phyloP scores from a whole-genome alignment of 441 rosid species.

The Erysimum cheiri region DNA sequence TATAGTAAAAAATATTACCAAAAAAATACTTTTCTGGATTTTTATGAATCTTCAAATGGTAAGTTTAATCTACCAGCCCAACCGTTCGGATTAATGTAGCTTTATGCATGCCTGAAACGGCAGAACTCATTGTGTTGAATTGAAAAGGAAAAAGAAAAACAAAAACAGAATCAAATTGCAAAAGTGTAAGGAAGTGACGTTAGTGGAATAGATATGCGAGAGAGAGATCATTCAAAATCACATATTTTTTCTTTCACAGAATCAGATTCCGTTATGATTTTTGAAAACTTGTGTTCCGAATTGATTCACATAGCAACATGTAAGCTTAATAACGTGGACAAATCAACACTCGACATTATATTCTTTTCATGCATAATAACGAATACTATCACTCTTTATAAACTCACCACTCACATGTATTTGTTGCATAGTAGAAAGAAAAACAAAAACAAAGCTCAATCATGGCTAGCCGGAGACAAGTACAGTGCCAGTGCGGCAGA shows the following conservation, averaged over 20 bases:
- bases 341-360: constrained; percentile 7
- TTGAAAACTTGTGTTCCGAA: constrained; percentile 19
- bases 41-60: too few relatives aligned
- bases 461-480: constrained; percentile 53
- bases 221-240: neutral
- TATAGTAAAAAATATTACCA: too few relatives aligned
- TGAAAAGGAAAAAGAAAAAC: neutral
- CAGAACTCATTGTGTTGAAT: neutral
- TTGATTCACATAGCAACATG: constrained; percentile 35
- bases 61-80: too few relatives aligned
- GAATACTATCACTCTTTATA: constrained; percentile 27
- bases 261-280: constrained; percentile 31
- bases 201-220: constrained; percentile 2
- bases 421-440: constrained; percentile 1
- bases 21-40: too few relatives aligned
- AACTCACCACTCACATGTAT: constrained; percentile 17
- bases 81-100: too few relatives aligned
- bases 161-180: neutral
- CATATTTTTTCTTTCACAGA: neutral
- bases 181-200: neutral
- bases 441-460: neutral
- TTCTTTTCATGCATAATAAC: constrained; percentile 9
- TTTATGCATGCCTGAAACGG: too few relatives aligned
- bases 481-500: constrained; percentile 61
- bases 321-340: constrained; percentile 14